A percentile compares a stretch with the other conserved stretches of the same genome.
Evolutionary conservation across 257 asterid genomes (phyloP).

Genomic region (Prunella vulgaris): DNA sequence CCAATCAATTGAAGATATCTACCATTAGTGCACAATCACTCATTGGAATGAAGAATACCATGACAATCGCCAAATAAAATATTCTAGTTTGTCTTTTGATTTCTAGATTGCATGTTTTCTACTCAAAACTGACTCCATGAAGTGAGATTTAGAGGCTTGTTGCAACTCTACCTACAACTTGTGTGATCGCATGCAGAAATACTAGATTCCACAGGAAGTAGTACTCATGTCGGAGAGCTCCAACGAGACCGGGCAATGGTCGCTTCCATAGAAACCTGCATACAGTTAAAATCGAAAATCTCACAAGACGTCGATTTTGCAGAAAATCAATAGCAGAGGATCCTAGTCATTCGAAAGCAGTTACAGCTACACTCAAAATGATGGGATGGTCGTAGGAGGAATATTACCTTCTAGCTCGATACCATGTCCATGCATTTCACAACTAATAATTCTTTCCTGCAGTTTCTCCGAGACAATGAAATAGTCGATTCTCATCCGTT

Average conservation of each 20-base stretch:
- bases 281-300: conserved; percentile 8
- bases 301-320: neutral
- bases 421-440: conserved; percentile 82
- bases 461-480: conserved; percentile 68
- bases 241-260: conserved; percentile 87
- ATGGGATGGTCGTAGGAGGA: neutral
- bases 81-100: neutral
- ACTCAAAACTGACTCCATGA: neutral
- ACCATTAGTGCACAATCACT: neutral
- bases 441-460: conserved; percentile 57
- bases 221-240: conserved; percentile 46
- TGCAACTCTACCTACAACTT: neutral
- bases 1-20: too few relatives aligned
- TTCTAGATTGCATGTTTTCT: neutral
- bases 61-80: neutral
- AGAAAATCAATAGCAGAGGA: neutral
- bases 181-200: neutral
- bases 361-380: neutral
- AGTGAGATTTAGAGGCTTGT: neutral
- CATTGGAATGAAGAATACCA: neutral
- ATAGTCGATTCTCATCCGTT: conserved; percentile 97
- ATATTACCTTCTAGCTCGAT: conserved; percentile 71
- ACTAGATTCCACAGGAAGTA: conserved; percentile 26
- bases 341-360: neutral
- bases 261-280: conserved; percentile 95